Percentiles rank a stretch among this genome's conserved stretches.
Conservation (phyloP, 805 yeast species). For the Saccharomycopsis fibuligera region DNA sequence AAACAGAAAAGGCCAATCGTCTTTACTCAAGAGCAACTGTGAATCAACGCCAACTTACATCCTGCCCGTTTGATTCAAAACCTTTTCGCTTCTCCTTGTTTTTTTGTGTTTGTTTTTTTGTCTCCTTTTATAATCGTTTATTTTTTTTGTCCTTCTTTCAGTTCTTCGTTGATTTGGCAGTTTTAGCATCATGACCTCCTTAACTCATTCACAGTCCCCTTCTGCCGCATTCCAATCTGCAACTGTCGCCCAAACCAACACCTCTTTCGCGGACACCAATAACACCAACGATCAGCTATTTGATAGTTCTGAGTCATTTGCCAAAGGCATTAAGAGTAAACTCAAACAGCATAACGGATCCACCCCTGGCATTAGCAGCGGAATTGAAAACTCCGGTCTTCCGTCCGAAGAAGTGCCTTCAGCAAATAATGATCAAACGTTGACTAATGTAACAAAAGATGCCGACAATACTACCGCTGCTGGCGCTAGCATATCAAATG, state of each 20-base stretch:
- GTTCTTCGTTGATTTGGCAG: background rate
- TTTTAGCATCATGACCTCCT: background rate
- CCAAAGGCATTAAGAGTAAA: slow-evolving; percentile 13
- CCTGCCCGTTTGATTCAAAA: too few species aligned
- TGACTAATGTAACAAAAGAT: too few species aligned
- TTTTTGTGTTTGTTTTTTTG: too few species aligned
- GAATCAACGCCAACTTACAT: too few species aligned
- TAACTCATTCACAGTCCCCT: background rate
- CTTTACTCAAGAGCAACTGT: too few species aligned
- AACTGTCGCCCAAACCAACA: background rate
- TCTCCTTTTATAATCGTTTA: too few species aligned
- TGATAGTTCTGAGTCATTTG: slow-evolving; percentile 13
- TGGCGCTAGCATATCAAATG: background rate
- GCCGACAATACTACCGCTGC: background rate
- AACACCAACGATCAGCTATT: slow-evolving; percentile 4
- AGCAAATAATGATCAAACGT: background rate
- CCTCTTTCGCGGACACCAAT: background rate
- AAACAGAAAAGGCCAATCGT: too few species aligned
- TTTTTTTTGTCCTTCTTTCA: too few species aligned
- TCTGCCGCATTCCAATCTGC: background rate
- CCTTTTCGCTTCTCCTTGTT: too few species aligned
- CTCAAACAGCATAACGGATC: background rate
- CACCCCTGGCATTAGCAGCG: background rate
- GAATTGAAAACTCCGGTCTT: background rate
- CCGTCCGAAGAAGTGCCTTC: background rate